Percentiles rank a stretch among this genome's conserved stretches.
Evolutionary conservation across 2,329 filamentous ascomycete genomes (phyloP).

Genomic region (Akanthomyces muscarius): DNA sequence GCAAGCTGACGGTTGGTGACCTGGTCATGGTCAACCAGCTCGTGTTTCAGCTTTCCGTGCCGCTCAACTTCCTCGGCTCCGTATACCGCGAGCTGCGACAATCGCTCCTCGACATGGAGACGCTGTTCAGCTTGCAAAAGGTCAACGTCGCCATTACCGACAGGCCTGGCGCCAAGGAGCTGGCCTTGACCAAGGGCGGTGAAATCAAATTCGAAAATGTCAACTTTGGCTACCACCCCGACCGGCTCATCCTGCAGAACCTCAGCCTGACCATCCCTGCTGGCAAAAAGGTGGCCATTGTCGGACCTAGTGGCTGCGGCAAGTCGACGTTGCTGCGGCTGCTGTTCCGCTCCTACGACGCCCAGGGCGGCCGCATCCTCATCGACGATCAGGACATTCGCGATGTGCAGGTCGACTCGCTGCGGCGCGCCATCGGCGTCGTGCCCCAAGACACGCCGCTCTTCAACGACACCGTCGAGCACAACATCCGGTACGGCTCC

Average conservation of each 20-base stretch:
- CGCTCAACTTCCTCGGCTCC: conserved; percentile 95
- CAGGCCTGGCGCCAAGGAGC: conserved; percentile 64
- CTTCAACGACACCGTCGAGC: conserved; percentile 93
- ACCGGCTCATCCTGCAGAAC: conserved; percentile 82
- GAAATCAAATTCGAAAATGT: conserved; percentile 95
- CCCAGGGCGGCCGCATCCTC: conserved; percentile 76
- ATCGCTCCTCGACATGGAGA: conserved; percentile 96
- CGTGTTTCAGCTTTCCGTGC: conserved; percentile 95
- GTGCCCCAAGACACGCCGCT: conserved; percentile 96
- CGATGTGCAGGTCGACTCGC: conserved; percentile 73
- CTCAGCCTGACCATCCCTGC: conserved; percentile 86
- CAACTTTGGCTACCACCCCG: conserved; percentile 83
- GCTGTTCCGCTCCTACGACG: conserved; percentile 92
- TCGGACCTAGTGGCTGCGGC: conserved; percentile 91
- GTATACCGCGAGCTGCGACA: conserved; percentile 95
- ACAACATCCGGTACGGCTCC: conserved; percentile 92
- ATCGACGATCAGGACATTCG: conserved; percentile 93
- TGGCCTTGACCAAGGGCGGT: conserved; percentile 71
- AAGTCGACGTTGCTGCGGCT: conserved; percentile 91
- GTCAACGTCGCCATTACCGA: conserved; percentile 88
- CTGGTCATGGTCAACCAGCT: conserved; percentile 99
- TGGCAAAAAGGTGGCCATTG: conserved; percentile 92
- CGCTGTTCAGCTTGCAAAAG: conserved; percentile 93
- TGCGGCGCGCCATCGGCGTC: conserved; percentile 84
- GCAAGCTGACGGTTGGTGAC: conserved; percentile 84